Evolutionary conservation across 2,329 filamentous ascomycete genomes (phyloP).

Genomic region (Fusarium circinatum): DNA sequence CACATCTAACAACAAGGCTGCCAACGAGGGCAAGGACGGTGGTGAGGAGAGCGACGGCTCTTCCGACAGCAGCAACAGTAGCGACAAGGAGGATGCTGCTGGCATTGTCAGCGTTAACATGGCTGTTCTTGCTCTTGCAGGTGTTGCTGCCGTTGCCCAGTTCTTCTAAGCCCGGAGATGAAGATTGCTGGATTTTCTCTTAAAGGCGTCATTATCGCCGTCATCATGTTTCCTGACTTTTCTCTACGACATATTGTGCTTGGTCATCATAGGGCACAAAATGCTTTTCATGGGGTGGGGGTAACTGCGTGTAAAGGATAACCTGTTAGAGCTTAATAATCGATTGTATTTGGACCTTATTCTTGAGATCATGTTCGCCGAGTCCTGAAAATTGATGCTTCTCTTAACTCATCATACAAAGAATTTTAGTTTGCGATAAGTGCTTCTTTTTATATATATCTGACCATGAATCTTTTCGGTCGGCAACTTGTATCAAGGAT

Average conservation of each 20-base stretch:
- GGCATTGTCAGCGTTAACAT: constrained; percentile 59
- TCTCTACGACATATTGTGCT: constrained; percentile 50
- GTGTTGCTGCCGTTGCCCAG: constrained; percentile 60
- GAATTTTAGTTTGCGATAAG: background rate
- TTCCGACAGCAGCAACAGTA: constrained; percentile 40
- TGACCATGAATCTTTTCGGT: background rate
- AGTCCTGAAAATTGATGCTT: background rate
- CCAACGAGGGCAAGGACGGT: constrained; percentile 59
- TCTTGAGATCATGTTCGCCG: background rate
- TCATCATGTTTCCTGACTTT: constrained; percentile 49
- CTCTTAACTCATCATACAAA: background rate
- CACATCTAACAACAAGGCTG: constrained; percentile 61
- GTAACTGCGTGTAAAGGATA: constrained; percentile 45
- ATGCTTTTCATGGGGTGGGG: constrained; percentile 41
- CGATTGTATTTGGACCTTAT: constrained; percentile 51
- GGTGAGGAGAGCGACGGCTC: constrained; percentile 42
- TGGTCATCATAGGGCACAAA: constrained; percentile 45
- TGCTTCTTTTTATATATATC: background rate
- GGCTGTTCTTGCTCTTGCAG: constrained; percentile 58
- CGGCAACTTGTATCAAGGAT: background rate
- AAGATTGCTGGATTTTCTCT: constrained; percentile 45
- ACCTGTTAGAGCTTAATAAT: constrained; percentile 58
- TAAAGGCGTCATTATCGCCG: constrained; percentile 50
- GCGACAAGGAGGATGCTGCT: constrained; percentile 54
- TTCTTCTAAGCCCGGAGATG: constrained; percentile 58